A percentile compares a stretch with the other conserved stretches of the same genome.
Conservation (phyloP, 345 rosid genomes). For the Nasturtium officinale region DNA sequence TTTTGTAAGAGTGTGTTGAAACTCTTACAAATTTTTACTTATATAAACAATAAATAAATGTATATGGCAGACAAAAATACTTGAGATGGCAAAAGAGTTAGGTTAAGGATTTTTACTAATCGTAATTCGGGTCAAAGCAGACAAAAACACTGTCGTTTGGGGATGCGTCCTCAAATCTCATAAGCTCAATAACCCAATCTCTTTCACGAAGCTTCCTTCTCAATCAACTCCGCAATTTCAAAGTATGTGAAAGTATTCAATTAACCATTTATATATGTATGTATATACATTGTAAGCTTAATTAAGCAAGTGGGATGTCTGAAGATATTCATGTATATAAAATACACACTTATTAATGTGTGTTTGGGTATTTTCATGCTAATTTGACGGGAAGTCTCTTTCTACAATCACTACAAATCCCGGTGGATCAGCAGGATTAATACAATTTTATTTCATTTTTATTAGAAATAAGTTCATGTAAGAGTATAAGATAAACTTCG, state of each 20-base stretch:
- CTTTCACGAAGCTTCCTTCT: slow-evolving; percentile 36
- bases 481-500: background rate
- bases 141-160: slow-evolving; percentile 3
- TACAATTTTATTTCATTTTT: slow-evolving; percentile 12
- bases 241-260: slow-evolving; percentile 6
- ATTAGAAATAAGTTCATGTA: background rate
- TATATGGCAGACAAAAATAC: slow-evolving; percentile 30
- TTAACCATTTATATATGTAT: background rate
- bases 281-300: slow-evolving; percentile 22
- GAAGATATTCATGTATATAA: slow-evolving; percentile 7
- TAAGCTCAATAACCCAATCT: slow-evolving; percentile 5
- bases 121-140: slow-evolving; percentile 30
- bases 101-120: background rate
- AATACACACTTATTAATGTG: slow-evolving; percentile 6
- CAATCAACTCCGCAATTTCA: background rate
- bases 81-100: slow-evolving; percentile 22
- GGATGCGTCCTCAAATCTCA: slow-evolving; percentile 21
- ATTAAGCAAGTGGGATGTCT: slow-evolving; percentile 21
- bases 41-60: background rate
- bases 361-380: slow-evolving; percentile 24
- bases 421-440: slow-evolving; percentile 34
- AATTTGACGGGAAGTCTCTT: slow-evolving; percentile 33
- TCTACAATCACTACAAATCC: slow-evolving; percentile 47
- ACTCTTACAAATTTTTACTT: background rate
- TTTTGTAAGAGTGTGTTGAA: background rate